Percentiles rank a stretch among this genome's conserved stretches.
Conservation (phyloP, 139 green algal genomes). For the Desmodesmus armatus region DNA sequence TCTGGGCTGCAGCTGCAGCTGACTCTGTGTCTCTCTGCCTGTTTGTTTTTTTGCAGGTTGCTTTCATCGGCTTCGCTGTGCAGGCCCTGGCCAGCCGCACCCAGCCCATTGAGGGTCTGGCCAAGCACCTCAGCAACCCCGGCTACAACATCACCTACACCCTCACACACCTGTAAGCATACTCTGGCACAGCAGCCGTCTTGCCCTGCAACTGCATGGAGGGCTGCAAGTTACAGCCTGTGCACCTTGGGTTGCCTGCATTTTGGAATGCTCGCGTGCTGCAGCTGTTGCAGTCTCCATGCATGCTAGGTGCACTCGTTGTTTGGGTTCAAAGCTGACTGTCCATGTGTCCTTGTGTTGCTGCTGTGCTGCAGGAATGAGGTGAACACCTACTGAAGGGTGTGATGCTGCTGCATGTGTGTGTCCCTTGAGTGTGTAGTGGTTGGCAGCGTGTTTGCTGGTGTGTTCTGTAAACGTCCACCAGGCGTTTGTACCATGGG, state of each 20-base stretch:
- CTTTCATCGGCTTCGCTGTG: constrained; percentile 85
- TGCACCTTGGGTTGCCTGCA: too few species aligned
- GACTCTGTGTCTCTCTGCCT: neutral
- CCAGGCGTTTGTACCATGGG: too few species aligned
- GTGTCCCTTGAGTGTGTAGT: too few species aligned
- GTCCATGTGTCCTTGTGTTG: too few species aligned
- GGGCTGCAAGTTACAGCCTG: too few species aligned
- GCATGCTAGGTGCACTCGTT: neutral
- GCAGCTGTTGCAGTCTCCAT: neutral
- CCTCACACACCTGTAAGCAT: constrained; percentile 62
- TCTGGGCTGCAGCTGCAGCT: neutral
- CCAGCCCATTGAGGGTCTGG: constrained; percentile 72
- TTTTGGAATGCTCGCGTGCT: too few species aligned
- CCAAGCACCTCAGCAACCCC: constrained; percentile 70
- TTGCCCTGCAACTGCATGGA: constrained; percentile 36
- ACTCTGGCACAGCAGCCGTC: too few species aligned
- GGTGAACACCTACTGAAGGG: constrained; percentile 42
- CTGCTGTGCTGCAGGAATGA: too few species aligned
- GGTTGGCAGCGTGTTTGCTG: too few species aligned
- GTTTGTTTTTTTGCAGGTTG: constrained; percentile 56
- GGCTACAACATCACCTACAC: constrained; percentile 85
- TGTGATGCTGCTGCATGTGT: neutral
- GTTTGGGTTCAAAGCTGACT: too few species aligned
- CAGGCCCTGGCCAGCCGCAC: constrained; percentile 75
- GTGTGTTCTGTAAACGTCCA: too few species aligned